phyloP scores from a whole-genome alignment of 345 rosid genomes.

The Nasturtium officinale region DNA sequence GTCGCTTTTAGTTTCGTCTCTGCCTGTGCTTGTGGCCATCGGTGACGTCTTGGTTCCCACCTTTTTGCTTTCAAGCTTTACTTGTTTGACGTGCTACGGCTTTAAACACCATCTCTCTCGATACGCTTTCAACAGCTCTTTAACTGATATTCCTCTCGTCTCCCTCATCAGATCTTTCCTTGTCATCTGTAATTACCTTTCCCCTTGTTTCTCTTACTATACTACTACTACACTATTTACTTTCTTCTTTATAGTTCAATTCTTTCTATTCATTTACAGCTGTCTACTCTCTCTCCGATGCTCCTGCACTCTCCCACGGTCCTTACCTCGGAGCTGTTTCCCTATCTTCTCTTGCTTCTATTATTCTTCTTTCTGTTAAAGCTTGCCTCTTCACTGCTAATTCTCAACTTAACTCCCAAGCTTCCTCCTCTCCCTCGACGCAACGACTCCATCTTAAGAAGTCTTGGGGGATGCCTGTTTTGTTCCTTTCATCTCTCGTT shows the following conservation, averaged over 20 bases:
- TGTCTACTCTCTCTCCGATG: constrained; percentile 73
- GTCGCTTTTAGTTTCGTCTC: constrained; percentile 71
- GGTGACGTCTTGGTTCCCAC: constrained; percentile 65
- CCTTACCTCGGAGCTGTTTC: constrained; percentile 87
- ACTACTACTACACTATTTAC: too few relatives aligned
- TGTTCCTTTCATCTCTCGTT: constrained; percentile 81
- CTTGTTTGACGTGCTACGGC: constrained; percentile 66
- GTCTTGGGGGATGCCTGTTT: constrained; percentile 96
- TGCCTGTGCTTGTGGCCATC: constrained; percentile 74
- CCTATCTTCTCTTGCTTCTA: constrained; percentile 60
- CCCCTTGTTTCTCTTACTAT: too few relatives aligned
- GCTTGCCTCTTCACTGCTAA: constrained; percentile 74
- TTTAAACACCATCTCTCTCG: constrained; percentile 58
- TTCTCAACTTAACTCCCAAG: constrained; percentile 73
- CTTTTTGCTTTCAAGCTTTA: constrained; percentile 67
- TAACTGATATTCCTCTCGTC: constrained; percentile 76
- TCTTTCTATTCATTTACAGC: constrained; percentile 44
- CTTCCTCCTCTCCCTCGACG: constrained; percentile 65
- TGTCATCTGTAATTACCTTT: constrained; percentile 42
- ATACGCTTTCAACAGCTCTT: constrained; percentile 71
- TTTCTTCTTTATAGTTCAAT: too few relatives aligned
- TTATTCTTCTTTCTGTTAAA: constrained; percentile 76
- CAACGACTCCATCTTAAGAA: constrained; percentile 81
- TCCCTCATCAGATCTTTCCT: constrained; percentile 74
- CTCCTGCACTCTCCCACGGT: constrained; percentile 75